Percentiles rank a stretch among this genome's conserved stretches.
Conservation (phyloP, 495 filamentous ascomycete genomes). For the Neurospora sp. region DNA sequence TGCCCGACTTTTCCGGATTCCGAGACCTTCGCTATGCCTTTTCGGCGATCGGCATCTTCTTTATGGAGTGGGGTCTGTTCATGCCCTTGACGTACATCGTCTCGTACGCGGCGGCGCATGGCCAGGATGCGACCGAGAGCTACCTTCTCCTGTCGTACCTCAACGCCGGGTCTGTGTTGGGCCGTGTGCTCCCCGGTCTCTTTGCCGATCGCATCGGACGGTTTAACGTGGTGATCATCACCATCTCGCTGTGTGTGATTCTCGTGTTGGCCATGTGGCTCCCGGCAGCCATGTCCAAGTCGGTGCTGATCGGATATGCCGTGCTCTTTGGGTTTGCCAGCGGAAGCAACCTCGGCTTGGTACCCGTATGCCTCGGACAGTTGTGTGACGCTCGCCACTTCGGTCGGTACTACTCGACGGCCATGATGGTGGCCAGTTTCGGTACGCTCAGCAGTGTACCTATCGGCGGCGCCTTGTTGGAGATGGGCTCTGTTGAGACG, state of each 20-base stretch:
- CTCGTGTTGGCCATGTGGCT: constrained; percentile 76
- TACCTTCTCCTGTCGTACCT: constrained; percentile 54
- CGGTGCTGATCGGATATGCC: constrained; percentile 60
- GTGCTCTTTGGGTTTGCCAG: constrained; percentile 77
- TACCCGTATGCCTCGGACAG: constrained; percentile 85
- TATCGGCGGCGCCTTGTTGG: constrained; percentile 68
- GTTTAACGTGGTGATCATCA: constrained; percentile 43
- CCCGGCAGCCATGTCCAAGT: constrained; percentile 47
- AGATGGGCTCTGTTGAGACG: constrained; percentile 27
- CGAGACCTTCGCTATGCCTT: constrained; percentile 44
- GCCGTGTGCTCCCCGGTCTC: constrained; percentile 59
- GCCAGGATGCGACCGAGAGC: constrained; percentile 42
- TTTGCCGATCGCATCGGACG: constrained; percentile 54
- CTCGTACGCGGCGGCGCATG: constrained; percentile 43
- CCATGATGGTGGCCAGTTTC: constrained; percentile 83
- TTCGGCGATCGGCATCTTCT: constrained; percentile 44
- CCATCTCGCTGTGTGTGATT: constrained; percentile 52
- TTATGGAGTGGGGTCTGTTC: constrained; percentile 42
- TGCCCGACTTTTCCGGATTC: constrained; percentile 46
- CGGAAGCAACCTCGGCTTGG: constrained; percentile 75
- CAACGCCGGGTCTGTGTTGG: constrained; percentile 49
- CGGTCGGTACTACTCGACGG: constrained; percentile 75
- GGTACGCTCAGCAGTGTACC: constrained; percentile 81
- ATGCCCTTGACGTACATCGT: constrained; percentile 36
- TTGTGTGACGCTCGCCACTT: constrained; percentile 80